Percentiles rank a stretch among this genome's conserved stretches.
These are phyloP conservation scores for Obba rivulosa DNA, from an alignment of 768 basidiomycete genomes.

Conservation along the genomic window DNA sequence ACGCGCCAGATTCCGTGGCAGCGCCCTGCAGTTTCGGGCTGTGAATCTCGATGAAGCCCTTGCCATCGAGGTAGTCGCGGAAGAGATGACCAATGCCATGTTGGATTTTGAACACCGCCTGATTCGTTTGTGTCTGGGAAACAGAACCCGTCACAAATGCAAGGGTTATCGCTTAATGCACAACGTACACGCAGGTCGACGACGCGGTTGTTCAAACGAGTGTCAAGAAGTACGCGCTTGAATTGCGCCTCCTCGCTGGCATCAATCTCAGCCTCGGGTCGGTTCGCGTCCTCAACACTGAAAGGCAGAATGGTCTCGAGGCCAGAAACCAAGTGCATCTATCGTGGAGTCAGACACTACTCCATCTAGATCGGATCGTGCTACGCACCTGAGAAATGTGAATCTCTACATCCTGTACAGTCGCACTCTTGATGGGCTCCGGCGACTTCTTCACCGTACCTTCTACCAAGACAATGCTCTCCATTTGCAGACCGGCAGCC, in stretches of 20 bases:
- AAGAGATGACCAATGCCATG: constrained; percentile 85
- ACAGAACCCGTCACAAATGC: neutral
- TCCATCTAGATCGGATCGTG: neutral
- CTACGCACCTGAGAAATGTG: constrained; percentile 68
- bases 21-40: constrained; percentile 96
- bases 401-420: constrained; percentile 82
- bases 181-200: constrained; percentile 82
- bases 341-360: neutral
- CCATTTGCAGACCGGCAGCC: constrained; percentile 69
- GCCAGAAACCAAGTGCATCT: constrained; percentile 82
- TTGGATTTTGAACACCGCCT: constrained; percentile 91
- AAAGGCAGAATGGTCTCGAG: constrained; percentile 83
- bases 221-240: constrained; percentile 85
- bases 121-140: constrained; percentile 86
- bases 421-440: constrained; percentile 88
- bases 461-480: constrained; percentile 90
- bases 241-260: constrained; percentile 51
- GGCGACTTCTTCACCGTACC: constrained; percentile 74
- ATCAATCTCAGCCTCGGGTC: constrained; percentile 71
- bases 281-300: constrained; percentile 85
- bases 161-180: neutral
- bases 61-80: constrained; percentile 67
- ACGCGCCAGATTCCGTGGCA: constrained; percentile 94
- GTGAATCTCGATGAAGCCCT: constrained; percentile 92
- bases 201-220: constrained; percentile 90